Base-by-base conservation (phyloP, 1,284 basidiomycete genomes). In the Xanthoconium separans region DNA sequence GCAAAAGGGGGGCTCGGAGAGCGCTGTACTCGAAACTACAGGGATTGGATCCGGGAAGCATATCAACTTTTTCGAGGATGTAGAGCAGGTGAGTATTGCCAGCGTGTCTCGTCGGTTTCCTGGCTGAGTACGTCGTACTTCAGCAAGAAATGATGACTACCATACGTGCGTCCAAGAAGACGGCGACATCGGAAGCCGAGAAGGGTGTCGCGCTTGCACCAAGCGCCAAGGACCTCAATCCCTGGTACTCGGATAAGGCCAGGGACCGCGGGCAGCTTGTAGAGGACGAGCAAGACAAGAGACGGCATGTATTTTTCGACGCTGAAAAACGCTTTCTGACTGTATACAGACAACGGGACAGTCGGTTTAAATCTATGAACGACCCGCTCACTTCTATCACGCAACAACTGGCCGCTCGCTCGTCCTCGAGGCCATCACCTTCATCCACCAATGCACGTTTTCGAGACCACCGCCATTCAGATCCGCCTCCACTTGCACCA, bases 21-120 rank as follows among this genome's bases (percentile, higher is more conserved):
- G 61, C 22, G 68, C 67, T 11, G 65, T 61, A 24, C 69, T 47
- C 1, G 53, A 6, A 16, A 54, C 83, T 82, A 18, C 51, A 4
- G 53, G 41, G 1, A 49, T 34, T 7, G 54, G 46, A 13, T 52
- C 61, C 7, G 53, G 63, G 33, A 69, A 59, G 0, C 89, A 91
- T 62, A 89, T 91, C 70, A 91, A 92, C 63, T 71, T 91, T 50
- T 91, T 92, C 60, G 83, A 87, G 59, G 87, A 90, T 62, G 58
- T 91, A 11, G 89, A 91, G 62, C 77, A 78, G 61, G 86, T 83
- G 53, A 11, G 76, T 64, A 7, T 42, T 10, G 8, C 12, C 29
- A 16, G 41, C 13, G 36, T 41, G 4, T 45, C 31, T 18, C 13
- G 15, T 44, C 16, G 31, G 6, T 24, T 39, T 18, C 5, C 12